A percentile compares a stretch with the other conserved stretches of the same genome.
These are phyloP conservation scores for Nannochloropsis gaditana DNA, from an alignment of 108 stramenopile species.

Conservation along the genomic window DNA sequence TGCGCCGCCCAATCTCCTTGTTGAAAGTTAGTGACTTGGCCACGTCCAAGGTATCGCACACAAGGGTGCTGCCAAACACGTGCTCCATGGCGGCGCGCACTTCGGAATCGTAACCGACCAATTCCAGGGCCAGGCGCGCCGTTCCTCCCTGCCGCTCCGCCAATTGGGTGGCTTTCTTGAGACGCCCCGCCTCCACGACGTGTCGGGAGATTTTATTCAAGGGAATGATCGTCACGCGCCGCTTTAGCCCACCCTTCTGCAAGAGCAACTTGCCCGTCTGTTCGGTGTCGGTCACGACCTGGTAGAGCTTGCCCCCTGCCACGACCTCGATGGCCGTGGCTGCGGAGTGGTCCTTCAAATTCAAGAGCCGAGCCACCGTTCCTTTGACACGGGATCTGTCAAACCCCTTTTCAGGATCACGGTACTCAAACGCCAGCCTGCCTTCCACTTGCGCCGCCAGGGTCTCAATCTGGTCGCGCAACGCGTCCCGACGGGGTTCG, in stretches of 20 bases:
- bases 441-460: constrained; percentile 72
- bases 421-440: constrained; percentile 79
- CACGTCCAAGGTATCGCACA: constrained; percentile 78
- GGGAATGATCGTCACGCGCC: constrained; percentile 93
- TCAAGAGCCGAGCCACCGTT: constrained; percentile 77
- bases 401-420: constrained; percentile 82
- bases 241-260: constrained; percentile 76
- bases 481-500: constrained; percentile 35
- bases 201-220: constrained; percentile 81
- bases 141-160: neutral
- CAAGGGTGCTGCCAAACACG: constrained; percentile 84
- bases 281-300: constrained; percentile 95
- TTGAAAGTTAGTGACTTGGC: constrained; percentile 77
- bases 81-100: constrained; percentile 85
- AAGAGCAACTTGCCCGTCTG: constrained; percentile 89
- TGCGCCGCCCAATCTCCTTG: constrained; percentile 68
- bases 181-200: constrained; percentile 53
- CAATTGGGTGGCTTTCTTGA: constrained; percentile 4
- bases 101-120: constrained; percentile 92
- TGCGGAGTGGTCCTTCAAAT: constrained; percentile 65
- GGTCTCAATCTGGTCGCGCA: constrained; percentile 61
- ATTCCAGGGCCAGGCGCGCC: constrained; percentile 48
- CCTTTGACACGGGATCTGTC: constrained; percentile 89
- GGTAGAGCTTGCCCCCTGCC: constrained; percentile 84
- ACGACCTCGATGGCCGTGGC: constrained; percentile 93